A percentile compares a stretch with the other conserved stretches of the same genome.
Evolutionary conservation across 352 stramenopile species (phyloP).

Genomic region (Phytophthora ohioensis): DNA sequence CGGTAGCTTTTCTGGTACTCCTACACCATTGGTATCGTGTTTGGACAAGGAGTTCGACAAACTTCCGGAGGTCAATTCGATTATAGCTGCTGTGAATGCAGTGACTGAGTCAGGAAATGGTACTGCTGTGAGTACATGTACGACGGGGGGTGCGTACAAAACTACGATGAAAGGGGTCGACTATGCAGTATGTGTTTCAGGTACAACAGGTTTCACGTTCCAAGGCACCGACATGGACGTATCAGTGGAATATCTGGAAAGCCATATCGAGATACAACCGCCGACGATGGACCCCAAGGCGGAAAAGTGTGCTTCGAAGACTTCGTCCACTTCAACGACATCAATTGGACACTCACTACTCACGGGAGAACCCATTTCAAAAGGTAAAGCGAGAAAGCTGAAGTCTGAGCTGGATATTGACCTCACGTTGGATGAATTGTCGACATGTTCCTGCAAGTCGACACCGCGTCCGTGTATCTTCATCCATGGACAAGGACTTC

Average conservation of each 20-base stretch:
- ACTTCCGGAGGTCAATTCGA: conserved; percentile 3
- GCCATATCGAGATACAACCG: conserved; percentile 7
- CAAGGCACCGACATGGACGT: conserved; percentile 27
- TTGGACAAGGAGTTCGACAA: conserved; percentile 5
- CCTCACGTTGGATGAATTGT: conserved; percentile 13
- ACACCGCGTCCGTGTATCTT: conserved; percentile 30
- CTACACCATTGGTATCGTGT: conserved; percentile 1
- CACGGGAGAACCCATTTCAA: background rate
- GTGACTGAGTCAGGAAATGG: background rate
- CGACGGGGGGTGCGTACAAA: conserved; percentile 12
- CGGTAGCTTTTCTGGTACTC: background rate
- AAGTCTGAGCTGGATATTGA: conserved; percentile 8
- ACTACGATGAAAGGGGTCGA: conserved; percentile 14
- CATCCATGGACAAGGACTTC: conserved; percentile 25
- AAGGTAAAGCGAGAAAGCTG: conserved; percentile 5
- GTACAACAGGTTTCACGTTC: conserved; percentile 24
- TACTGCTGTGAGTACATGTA: conserved; percentile 2
- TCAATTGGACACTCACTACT: conserved; percentile 1
- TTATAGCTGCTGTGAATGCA: conserved; percentile 3
- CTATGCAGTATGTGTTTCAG: conserved; percentile 21
- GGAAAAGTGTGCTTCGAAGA: background rate
- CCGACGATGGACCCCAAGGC: conserved; percentile 6
- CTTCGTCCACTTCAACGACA: conserved; percentile 6
- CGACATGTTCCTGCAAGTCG: conserved; percentile 21
- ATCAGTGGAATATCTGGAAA: conserved; percentile 26